phyloP scores from a whole-genome alignment of 139 green algal species.

The Chlamydomonas sphaeroides region DNA sequence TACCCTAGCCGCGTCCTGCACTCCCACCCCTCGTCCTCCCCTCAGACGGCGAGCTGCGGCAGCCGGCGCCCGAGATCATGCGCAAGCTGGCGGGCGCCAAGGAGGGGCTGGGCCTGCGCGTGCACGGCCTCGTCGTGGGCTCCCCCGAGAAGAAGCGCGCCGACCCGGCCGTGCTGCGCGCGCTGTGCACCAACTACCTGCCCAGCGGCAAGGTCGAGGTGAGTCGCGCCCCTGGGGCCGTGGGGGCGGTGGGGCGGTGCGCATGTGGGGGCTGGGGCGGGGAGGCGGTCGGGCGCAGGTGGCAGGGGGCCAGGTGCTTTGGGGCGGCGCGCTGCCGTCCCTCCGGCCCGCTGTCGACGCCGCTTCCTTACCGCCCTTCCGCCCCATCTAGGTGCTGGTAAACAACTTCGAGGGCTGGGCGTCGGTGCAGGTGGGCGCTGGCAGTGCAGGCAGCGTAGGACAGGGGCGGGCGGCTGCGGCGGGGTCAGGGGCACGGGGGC shows the following conservation, averaged over 20 bases:
- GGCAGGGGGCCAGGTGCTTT: not conserved
- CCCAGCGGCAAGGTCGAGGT: constrained; percentile 82
- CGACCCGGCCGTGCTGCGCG: constrained; percentile 83
- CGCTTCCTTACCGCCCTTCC: too few species aligned
- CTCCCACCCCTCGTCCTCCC: not conserved
- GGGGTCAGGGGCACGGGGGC: too few species aligned
- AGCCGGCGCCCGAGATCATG: constrained; percentile 81
- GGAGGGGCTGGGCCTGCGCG: constrained; percentile 74
- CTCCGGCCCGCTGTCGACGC: too few species aligned
- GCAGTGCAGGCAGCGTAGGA: too few species aligned
- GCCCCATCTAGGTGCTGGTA: too few species aligned
- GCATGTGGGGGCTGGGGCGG: not conserved
- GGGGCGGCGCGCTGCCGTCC: too few species aligned
- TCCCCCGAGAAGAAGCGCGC: constrained; percentile 81
- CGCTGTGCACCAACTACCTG: constrained; percentile 80
- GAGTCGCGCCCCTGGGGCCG: constrained; percentile 26
- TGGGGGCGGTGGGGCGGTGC: not conserved
- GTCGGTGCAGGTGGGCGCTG: constrained; percentile 64
- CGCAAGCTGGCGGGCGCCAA: constrained; percentile 74
- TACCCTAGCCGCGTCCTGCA: too few species aligned
- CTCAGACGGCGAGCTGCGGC: constrained; percentile 85
- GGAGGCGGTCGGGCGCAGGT: not conserved
- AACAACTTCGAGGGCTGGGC: constrained; percentile 78
- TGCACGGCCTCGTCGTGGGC: constrained; percentile 88
- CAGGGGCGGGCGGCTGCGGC: too few species aligned